phyloP scores from a whole-genome alignment of 1,284 basidiomycete genomes.

The Ganoderma boninense region DNA sequence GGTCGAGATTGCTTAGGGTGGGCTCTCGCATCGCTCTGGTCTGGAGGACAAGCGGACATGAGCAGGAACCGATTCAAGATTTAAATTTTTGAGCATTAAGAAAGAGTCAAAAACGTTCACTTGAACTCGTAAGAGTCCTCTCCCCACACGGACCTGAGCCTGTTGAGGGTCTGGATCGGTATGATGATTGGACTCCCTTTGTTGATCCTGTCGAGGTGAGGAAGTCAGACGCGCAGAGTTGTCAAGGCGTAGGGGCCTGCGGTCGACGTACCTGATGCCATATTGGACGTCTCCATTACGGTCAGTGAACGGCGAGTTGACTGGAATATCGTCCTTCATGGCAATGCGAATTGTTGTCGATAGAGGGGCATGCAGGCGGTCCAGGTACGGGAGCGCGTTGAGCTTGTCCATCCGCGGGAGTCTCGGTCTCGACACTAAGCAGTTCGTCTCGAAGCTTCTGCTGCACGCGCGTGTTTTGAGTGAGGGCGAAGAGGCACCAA shows the following conservation, averaged over 20 bases:
- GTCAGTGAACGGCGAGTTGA: conserved; percentile 43
- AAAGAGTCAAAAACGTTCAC: conserved; percentile 37
- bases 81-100: no score
- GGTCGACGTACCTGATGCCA: conserved; percentile 36
- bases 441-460: conserved; percentile 76
- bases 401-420: conserved; percentile 65
- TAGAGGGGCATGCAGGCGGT: conserved; percentile 73
- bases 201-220: conserved; percentile 37
- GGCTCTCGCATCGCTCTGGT: conserved; percentile 65
- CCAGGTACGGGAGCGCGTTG: conserved; percentile 65
- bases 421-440: conserved; percentile 44
- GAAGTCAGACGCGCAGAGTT: neutral
- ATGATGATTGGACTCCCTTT: conserved; percentile 58
- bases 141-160: conserved; percentile 60
- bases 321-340: conserved; percentile 57
- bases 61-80: no score
- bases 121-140: conserved; percentile 61
- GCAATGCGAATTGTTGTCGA: conserved; percentile 59
- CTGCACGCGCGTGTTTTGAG: conserved; percentile 64
- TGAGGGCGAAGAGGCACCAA: conserved; percentile 74
- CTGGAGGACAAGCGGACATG: conserved; percentile 36
- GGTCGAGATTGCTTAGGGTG: conserved; percentile 50
- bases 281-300: conserved; percentile 38
- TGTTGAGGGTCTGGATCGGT: conserved; percentile 58
- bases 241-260: neutral